Conservation (phyloP, 805 yeast genomes). For the Wickerhamiella occidentalis region DNA sequence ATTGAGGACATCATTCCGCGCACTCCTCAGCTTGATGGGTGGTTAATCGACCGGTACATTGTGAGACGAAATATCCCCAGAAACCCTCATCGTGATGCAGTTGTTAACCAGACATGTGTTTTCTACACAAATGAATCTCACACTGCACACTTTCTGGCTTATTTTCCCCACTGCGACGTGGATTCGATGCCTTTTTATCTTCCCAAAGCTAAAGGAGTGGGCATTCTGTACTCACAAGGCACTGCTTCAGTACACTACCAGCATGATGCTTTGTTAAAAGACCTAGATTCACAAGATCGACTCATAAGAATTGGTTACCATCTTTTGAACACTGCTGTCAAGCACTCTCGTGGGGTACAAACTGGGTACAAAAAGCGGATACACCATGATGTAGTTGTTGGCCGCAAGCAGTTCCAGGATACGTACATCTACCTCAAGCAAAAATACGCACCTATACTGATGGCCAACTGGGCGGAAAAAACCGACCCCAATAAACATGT, state of each 20-base stretch:
- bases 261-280: conserved; percentile 30
- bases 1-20: conserved; percentile 14
- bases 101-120: conserved; percentile 78
- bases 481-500: conserved; percentile 95
- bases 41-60: conserved; percentile 26
- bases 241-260: conserved; percentile 54
- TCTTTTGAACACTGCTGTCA: conserved; percentile 62
- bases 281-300: conserved; percentile 34
- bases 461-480: conserved; percentile 79
- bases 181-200: conserved; percentile 74
- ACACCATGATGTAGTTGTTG: conserved; percentile 74
- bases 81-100: conserved; percentile 73
- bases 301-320: conserved; percentile 72
- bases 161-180: conserved; percentile 58
- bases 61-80: conserved; percentile 87
- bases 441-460: conserved; percentile 62
- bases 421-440: conserved; percentile 69
- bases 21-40: conserved; percentile 10
- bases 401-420: conserved; percentile 72
- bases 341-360: conserved; percentile 74
- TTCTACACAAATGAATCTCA: conserved; percentile 24
- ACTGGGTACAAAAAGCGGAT: conserved; percentile 82
- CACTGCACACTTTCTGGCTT: conserved; percentile 44
- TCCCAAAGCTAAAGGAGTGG: conserved; percentile 76
- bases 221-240: conserved; percentile 37